Percentiles rank a stretch among this genome's conserved stretches.
Evolutionary conservation across 805 yeast species (phyloP).

Genomic region (Suhomyces kilbournensis): DNA sequence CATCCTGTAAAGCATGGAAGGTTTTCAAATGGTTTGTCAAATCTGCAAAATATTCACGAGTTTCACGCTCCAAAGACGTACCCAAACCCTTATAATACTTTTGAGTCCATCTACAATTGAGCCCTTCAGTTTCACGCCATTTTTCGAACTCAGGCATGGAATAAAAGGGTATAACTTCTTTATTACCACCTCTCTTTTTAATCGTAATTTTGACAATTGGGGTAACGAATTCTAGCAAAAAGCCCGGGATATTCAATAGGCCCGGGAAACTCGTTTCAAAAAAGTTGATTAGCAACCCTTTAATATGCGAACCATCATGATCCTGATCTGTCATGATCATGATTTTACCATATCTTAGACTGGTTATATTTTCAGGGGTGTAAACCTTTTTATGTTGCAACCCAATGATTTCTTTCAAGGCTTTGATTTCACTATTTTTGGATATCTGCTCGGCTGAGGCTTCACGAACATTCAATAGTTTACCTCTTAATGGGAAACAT

Average conservation of each 20-base stretch:
- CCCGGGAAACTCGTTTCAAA: conserved; percentile 95
- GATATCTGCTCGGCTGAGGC: conserved; percentile 94
- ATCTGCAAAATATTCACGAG: conserved; percentile 82
- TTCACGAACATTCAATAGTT: conserved; percentile 90
- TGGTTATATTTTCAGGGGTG: conserved; percentile 54
- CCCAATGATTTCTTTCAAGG: conserved; percentile 92
- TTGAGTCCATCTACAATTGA: conserved; percentile 74
- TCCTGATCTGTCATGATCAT: conserved; percentile 99
- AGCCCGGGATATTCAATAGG: conserved; percentile 83
- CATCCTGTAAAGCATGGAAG: conserved; percentile 76
- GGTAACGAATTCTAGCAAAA: conserved; percentile 88
- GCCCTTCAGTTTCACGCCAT: conserved; percentile 87
- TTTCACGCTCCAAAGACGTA: conserved; percentile 82
- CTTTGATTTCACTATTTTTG: conserved; percentile 92
- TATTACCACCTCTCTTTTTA: conserved; percentile 53
- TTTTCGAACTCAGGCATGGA: conserved; percentile 93
- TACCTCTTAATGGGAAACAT: conserved; percentile 93
- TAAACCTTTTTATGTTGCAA: conserved; percentile 88
- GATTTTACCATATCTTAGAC: conserved; percentile 88
- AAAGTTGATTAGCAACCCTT: conserved; percentile 91
- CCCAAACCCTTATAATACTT: conserved; percentile 99
- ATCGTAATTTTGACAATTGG: conserved; percentile 92
- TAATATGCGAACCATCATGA: conserved; percentile 98
- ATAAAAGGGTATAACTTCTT: conserved; percentile 69
- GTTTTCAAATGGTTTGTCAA: conserved; percentile 82